Base-by-base conservation (phyloP, 1,284 basidiomycete genomes). In the Coniophora puteana region DNA sequence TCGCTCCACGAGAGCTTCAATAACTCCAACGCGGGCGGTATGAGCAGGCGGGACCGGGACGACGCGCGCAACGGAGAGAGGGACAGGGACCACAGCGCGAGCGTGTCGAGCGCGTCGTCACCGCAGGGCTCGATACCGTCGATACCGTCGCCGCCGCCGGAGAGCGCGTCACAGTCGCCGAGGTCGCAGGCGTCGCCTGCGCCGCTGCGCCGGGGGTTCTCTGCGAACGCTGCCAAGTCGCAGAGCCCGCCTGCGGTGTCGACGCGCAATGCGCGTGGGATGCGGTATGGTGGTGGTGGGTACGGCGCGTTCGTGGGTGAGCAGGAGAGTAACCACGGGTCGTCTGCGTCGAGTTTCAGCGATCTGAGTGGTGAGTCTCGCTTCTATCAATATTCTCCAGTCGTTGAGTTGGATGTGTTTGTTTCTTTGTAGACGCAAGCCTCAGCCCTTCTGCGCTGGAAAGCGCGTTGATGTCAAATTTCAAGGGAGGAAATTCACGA, bases 341-440 rank as follows among this genome's bases (percentile, higher is more conserved):
- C 82, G 10, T 76, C 77, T 36, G 75, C 85, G 0, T 89, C 86
- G 4, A 90, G 88, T 58, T 88, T 89, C 52, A 89, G 86, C 53
- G 87, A 90, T 55, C 54, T 89, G 30, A 90, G 88, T 53, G 87
- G 87, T 87, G 52, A 53, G 75, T 61, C 20, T 21, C 25, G n/a
- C n/a, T n/a, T n/a, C n/a, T n/a, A n/a, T n/a, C n/a, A n/a, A 8
- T 4, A 24, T 10, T 41, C 4, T 22, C 16, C 8, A 22, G 8
- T 7, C 11, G 5, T 36, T n/a, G 4, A 17, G 18, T 13, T 11
- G 3, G n/a, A 41, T 41, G 12, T 31, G 21, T n/a, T n/a, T n/a
- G n/a, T n/a, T n/a, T n/a, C n/a, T 36, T 21, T 25, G 17, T 45
- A 85, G 81, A 85, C 53, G 76, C 78, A 10, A 84, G 80, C 57